Base-by-base conservation (phyloP, 257 asterid species). In the Capsicum rhomboideum region DNA sequence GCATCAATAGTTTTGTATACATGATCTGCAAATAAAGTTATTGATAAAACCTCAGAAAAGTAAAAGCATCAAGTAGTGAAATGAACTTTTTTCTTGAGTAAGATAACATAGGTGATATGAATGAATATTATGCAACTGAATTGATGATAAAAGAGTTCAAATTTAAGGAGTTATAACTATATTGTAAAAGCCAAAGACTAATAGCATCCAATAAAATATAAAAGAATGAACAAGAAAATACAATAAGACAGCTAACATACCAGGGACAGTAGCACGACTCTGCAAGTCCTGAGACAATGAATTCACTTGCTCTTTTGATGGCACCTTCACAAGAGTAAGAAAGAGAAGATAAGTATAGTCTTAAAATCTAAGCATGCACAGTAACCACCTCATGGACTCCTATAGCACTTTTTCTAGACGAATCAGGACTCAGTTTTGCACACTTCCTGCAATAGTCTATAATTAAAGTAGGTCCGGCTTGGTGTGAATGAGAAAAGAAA, bases 281-380 rank as follows among this genome's bases (percentile, higher is more conserved):
- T 91, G 91, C 91, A 97, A 86, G 80, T 97, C 99, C 92, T 92
- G 90, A 44, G 99, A 92, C 83, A 97, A 90, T 67, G 97, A 88
- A 88, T 92, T 93, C 53, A 93, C 98, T 93, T 97, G 99, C 87
- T 93, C 93, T 86, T 93, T 95, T 79, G 99, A 88, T 54, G 99
- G 99, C 81, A 95, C 98, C 99, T 97, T 67, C 58, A 67, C 10
- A 78, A 87, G 49, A 67, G 53, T 44, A 82, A 20, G 61, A 64
- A 26, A 82, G 79, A 82, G 63, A 82, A 78, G 55, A 82, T 66
- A 50, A 75, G 46, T 50, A 44, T 44, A 50, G 63, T 26, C 44
- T 50, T 46, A 28, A 49, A 49, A 75, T 75, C 61, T 49, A 49
- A 75, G 81, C 26, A 75, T 75, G 56, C 26, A 50, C 26, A 75